These are phyloP conservation scores for Colletotrichum horii DNA, from an alignment of 2,329 filamentous ascomycete genomes.

Conservation along the genomic window DNA sequence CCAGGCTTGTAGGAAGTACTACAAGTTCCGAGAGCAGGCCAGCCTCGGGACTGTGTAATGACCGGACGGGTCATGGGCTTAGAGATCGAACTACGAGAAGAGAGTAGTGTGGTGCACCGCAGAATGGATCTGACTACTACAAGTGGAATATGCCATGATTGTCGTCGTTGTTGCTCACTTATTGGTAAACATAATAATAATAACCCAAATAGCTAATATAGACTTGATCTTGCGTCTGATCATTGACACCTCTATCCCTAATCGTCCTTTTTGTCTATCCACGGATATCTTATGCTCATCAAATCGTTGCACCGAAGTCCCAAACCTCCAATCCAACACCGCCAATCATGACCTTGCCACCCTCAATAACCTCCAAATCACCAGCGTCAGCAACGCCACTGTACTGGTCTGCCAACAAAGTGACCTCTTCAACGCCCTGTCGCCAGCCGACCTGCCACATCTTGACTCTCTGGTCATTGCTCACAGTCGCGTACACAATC, in stretches of 20 bases:
- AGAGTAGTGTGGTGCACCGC: not conserved
- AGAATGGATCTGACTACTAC: not conserved
- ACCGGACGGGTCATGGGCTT: not conserved
- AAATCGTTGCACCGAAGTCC: conserved; percentile 24
- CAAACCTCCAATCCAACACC: conserved; percentile 55
- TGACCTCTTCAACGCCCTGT: conserved; percentile 29
- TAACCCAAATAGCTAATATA: not conserved
- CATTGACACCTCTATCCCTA: not conserved
- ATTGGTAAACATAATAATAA: not conserved
- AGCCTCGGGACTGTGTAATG: not conserved
- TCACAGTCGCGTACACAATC: conserved; percentile 44
- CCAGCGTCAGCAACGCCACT: conserved; percentile 67
- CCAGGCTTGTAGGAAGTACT: not conserved
- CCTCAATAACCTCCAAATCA: conserved; percentile 47
- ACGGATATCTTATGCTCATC: not conserved
- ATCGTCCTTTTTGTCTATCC: not conserved
- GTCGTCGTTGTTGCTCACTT: not conserved
- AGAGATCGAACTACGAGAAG: not conserved
- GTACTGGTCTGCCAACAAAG: conserved; percentile 54
- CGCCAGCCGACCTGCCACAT: conserved; percentile 47
- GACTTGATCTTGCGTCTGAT: not conserved
- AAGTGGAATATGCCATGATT: too few species aligned
- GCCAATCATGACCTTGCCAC: conserved; percentile 40
- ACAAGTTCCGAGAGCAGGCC: not conserved
- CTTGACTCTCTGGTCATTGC: conserved; percentile 68